Base-by-base conservation (phyloP, 2,329 filamentous ascomycete species). In the Paecilomyces niveus region DNA sequence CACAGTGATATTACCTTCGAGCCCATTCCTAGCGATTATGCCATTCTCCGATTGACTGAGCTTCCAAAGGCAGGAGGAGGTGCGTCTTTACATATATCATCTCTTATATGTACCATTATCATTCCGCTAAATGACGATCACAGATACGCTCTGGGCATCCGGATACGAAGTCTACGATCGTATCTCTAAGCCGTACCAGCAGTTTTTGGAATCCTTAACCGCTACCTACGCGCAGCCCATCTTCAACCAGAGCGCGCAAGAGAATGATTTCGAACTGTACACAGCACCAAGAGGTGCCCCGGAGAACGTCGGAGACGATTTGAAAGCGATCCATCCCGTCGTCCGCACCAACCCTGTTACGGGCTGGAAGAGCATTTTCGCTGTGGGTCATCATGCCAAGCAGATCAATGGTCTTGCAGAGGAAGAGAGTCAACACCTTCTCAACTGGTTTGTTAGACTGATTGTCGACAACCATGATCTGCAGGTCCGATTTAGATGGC, bases 241-340 rank as follows among this genome's bases (percentile, higher is more conserved):
- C 18, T 74, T 73, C 53, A 67, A 69, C 49, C 59, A 68, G n/a
- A 59, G 64, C 6, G 70, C 73, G n/a, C 64, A 68, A 35, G 61
- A 67, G 1, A 68, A 70, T 29, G 64, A 66, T 21, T 68, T 72
- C 26, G 60, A 68, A 15, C 59, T 76, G 7, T 69, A 68, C 51
- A 62, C 62, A 2, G 68, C 63, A 0, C 65, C 67, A 2, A 66
- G 70, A 7, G 85, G 85, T 1, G 81, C 81, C 0, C 83, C 83
- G 0, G 73, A 84, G 58, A 87, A 87, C 63, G 73, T 81, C 21
- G 84, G 84, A 50, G 71, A 72, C 3, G 75, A 78, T 24, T 74
- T 87, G 35, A 70, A 68, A 49, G 78, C 83, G 0, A 73, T 72
- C 4, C 76, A 79, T 67, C 70, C 72, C 55, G 60, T 72, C 59